Percentiles rank a stretch among this genome's conserved stretches.
phyloP scores from a whole-genome alignment of 768 basidiomycete genomes.

The Auriscalpium microsporum region DNA sequence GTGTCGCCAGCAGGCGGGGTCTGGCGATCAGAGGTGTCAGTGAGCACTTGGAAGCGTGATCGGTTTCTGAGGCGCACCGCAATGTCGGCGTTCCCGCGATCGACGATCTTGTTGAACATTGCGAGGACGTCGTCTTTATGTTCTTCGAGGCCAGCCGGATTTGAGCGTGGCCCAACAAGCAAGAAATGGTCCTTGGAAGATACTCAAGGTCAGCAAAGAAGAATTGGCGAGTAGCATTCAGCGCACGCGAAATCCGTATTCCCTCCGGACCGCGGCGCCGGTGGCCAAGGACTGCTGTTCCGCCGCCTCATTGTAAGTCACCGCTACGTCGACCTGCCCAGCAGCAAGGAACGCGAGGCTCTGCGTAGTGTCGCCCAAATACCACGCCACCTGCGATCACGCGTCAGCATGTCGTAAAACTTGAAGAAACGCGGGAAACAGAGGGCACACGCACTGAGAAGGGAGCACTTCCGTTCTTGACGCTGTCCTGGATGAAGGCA shows the following conservation, averaged over 20 bases:
- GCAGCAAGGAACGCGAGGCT: conserved; percentile 34
- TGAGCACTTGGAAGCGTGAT: background rate
- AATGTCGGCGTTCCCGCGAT: conserved; percentile 34
- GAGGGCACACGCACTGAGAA: conserved; percentile 24
- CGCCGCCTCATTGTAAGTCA: conserved; percentile 47
- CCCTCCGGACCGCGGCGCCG: conserved; percentile 25
- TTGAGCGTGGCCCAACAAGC: conserved; percentile 38
- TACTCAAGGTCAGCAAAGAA: background rate
- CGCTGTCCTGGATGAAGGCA: conserved; percentile 34
- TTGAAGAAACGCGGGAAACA: too few species aligned
- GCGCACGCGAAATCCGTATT: conserved; percentile 40
- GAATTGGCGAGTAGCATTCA: conserved; percentile 35
- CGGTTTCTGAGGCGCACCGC: conserved; percentile 23
- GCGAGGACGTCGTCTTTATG: conserved; percentile 26
- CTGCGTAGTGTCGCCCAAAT: conserved; percentile 47
- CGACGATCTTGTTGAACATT: conserved; percentile 42
- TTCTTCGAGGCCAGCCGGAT: conserved; percentile 33
- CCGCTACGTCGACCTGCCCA: conserved; percentile 38
- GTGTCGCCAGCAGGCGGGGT: background rate
- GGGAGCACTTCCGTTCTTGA: conserved; percentile 21
- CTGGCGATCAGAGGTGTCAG: background rate
- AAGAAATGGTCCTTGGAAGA: background rate
- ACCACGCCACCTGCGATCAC: conserved; percentile 41
- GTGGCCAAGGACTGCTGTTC: conserved; percentile 29
- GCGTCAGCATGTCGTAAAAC: background rate